Percentiles rank a stretch among this genome's conserved stretches.
Evolutionary conservation across 495 filamentous ascomycete genomes (phyloP).

Genomic region (Apiosordaria backusii): DNA sequence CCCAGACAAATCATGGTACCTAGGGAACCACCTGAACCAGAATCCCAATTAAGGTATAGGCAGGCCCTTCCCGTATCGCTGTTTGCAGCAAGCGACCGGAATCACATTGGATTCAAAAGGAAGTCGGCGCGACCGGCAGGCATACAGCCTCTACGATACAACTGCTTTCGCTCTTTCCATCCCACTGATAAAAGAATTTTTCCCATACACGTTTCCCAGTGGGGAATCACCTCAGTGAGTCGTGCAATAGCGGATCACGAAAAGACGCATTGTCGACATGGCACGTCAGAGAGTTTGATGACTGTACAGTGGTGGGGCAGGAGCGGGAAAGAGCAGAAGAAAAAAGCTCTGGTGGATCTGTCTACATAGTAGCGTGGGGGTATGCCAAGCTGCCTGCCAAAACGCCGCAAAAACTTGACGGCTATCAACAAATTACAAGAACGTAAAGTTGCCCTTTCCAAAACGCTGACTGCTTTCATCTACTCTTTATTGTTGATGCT

Average conservation of each 20-base stretch:
- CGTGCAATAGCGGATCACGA: slow-evolving; percentile 4
- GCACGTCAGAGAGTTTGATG: slow-evolving; percentile 3
- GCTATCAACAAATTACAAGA: not conserved
- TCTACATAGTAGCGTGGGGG: not conserved
- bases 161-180: not conserved
- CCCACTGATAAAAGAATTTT: slow-evolving; percentile 1
- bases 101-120: not conserved
- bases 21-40: not conserved
- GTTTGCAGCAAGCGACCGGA: not conserved
- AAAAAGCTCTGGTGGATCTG: not conserved
- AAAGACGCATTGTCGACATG: slow-evolving; percentile 6
- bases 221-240: slow-evolving; percentile 1
- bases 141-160: not conserved
- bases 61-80: not conserved
- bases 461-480: not conserved
- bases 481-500: not conserved
- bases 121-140: not conserved
- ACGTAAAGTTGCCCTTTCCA: not conserved
- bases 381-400: not conserved
- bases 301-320: not conserved
- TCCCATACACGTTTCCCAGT: not conserved
- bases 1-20: not conserved
- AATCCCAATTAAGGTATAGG: not conserved
- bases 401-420: not conserved
- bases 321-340: not conserved